These are phyloP conservation scores for Colletotrichum tamarilloi DNA, from an alignment of 2,329 filamentous ascomycete genomes.

Conservation along the genomic window DNA sequence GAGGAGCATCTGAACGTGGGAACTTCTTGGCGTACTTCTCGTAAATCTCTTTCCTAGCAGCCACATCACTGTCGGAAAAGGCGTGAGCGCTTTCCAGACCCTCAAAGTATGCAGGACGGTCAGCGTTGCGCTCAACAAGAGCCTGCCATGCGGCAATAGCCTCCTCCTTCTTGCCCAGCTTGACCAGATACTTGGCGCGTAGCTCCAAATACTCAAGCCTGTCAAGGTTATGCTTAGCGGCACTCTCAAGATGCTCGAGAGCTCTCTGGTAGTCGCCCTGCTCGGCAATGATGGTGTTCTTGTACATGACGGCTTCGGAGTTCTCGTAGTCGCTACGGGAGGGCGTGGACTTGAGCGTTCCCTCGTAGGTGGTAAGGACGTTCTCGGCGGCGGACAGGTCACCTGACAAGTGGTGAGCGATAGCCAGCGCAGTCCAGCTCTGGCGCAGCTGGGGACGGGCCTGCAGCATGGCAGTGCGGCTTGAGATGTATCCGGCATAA, in stretches of 20 bases:
- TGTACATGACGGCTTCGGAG: conserved; percentile 94
- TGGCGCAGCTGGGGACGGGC: conserved; percentile 83
- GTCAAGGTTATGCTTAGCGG: conserved; percentile 83
- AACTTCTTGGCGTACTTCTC: conserved; percentile 83
- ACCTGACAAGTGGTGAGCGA: conserved; percentile 91
- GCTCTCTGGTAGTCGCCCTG: conserved; percentile 85
- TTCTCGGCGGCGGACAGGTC: conserved; percentile 89
- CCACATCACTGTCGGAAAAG: conserved; percentile 61
- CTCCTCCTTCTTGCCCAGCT: conserved; percentile 81
- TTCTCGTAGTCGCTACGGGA: conserved; percentile 87
- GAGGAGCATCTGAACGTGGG: conserved; percentile 85
- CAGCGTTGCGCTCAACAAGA: conserved; percentile 87
- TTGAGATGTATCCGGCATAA: conserved; percentile 92
- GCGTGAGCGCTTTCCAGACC: conserved; percentile 68
- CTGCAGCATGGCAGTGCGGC: conserved; percentile 87
- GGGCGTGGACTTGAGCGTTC: conserved; percentile 86
- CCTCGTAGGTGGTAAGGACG: conserved; percentile 90
- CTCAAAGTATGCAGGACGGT: conserved; percentile 88
- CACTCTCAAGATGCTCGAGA: conserved; percentile 84
- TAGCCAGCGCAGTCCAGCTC: conserved; percentile 97
- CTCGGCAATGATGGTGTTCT: conserved; percentile 94
- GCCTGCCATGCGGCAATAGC: conserved; percentile 84
- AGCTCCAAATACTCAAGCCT: conserved; percentile 86
- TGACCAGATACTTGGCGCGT: conserved; percentile 84
- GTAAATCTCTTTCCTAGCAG: conserved; percentile 77